These are phyloP conservation scores for Serendipita vermifera DNA, from an alignment of 768 basidiomycete species.

Conservation along the genomic window DNA sequence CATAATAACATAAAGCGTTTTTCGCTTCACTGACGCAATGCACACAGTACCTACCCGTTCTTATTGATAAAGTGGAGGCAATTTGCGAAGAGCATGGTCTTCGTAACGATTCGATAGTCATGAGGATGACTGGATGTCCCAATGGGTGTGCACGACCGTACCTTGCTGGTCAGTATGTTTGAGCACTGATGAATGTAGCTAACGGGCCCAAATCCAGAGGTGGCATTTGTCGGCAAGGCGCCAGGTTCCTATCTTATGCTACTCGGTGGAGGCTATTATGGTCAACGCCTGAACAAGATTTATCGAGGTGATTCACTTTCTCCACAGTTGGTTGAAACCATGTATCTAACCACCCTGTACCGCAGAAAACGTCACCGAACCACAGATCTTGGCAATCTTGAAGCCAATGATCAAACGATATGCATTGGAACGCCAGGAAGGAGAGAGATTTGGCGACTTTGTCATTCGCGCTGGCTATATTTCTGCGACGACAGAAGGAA, in stretches of 20 bases:
- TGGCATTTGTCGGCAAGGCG: conserved; percentile 95
- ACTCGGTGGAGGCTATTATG: conserved; percentile 89
- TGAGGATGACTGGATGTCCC: conserved; percentile 98
- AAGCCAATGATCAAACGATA: conserved; percentile 89
- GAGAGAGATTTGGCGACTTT: conserved; percentile 93
- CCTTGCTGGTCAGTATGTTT: conserved; percentile 49
- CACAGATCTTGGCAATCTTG: conserved; percentile 82
- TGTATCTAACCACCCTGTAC: background rate
- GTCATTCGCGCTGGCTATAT: conserved; percentile 88
- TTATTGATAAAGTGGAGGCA: conserved; percentile 89
- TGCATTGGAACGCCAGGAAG: conserved; percentile 71
- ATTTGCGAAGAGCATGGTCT: conserved; percentile 89
- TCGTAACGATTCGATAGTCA: conserved; percentile 87
- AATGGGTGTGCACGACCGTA: conserved; percentile 92
- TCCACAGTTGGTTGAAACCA: background rate
- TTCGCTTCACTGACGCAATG: background rate
- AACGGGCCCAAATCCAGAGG: conserved; percentile 37
- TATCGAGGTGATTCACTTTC: conserved; percentile 48
- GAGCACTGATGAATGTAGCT: background rate
- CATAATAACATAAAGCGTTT: conserved; percentile 24
- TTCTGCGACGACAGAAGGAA: conserved; percentile 69
- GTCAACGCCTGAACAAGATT: conserved; percentile 91
- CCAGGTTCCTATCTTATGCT: conserved; percentile 88
- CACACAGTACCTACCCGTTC: conserved; percentile 71
- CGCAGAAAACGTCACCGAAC: conserved; percentile 74